Conservation (phyloP, 331 rosid genomes). For the Arachis monticola region DNA sequence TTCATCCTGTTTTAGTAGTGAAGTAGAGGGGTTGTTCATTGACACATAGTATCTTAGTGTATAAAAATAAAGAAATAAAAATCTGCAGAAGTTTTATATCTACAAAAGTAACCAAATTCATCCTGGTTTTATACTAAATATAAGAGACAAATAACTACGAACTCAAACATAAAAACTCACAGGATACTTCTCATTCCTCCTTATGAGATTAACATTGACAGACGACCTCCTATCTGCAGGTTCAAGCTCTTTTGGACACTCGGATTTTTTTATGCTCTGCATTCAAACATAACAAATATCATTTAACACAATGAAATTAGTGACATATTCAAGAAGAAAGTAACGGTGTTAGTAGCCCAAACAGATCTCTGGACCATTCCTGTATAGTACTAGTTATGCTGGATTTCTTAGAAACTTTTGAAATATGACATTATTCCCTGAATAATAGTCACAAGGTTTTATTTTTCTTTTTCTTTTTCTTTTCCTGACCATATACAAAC, state of each 20-base stretch:
- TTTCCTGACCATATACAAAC: not conserved
- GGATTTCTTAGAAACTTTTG: conserved; percentile 24
- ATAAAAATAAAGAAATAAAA: conserved; percentile 7
- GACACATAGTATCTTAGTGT: not conserved
- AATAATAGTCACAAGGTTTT: not conserved
- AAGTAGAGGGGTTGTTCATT: not conserved
- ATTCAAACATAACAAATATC: conserved; percentile 40
- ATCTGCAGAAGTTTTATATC: not conserved
- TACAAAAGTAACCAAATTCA: not conserved
- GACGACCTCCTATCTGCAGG: conserved; percentile 78
- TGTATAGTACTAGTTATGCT: conserved; percentile 9
- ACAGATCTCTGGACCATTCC: conserved; percentile 19
- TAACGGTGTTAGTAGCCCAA: conserved; percentile 1
- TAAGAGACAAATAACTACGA: conserved; percentile 11
- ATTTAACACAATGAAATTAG: conserved; percentile 19
- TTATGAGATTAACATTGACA: conserved; percentile 83
- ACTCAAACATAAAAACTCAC: conserved; percentile 58
- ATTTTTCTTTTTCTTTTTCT: not conserved
- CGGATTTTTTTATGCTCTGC: conserved; percentile 89
- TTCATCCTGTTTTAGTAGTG: conserved; percentile 22
- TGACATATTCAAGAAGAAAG: conserved; percentile 18
- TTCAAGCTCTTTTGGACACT: conserved; percentile 93
- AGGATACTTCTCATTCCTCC: conserved; percentile 78
- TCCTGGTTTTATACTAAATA: conserved; percentile 9
- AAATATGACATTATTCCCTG: conserved; percentile 15